These are phyloP conservation scores for Fusarium tuaranense DNA, from an alignment of 2,329 filamentous ascomycete species.

Conservation along the genomic window DNA sequence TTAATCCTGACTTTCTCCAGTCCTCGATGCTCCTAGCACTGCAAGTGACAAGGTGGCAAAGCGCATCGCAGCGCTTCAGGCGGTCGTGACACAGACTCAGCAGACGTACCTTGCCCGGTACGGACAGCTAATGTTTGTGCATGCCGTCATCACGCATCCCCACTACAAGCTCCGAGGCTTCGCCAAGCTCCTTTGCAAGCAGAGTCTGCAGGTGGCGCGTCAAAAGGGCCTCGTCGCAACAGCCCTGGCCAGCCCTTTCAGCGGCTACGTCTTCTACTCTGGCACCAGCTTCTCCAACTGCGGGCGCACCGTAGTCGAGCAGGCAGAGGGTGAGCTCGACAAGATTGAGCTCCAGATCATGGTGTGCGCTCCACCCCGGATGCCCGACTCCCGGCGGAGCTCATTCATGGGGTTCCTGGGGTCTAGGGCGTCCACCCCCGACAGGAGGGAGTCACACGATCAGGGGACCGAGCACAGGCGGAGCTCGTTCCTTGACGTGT, in stretches of 20 bases:
- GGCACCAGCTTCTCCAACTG: slow-evolving; percentile 37
- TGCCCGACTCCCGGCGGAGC: slow-evolving; percentile 28
- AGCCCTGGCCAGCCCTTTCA: slow-evolving; percentile 33
- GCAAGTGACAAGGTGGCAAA: slow-evolving; percentile 27
- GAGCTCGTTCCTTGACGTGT: slow-evolving; percentile 32
- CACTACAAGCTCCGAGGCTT: slow-evolving; percentile 35
- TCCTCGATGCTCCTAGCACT: slow-evolving; percentile 11
- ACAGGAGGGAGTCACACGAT: slow-evolving; percentile 25
- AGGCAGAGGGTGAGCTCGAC: slow-evolving; percentile 25
- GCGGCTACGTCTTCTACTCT: slow-evolving; percentile 36
- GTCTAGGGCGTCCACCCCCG: slow-evolving; percentile 23
- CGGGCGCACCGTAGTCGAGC: slow-evolving; percentile 33
- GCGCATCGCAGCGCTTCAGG: slow-evolving; percentile 26
- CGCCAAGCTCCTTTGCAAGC: slow-evolving; percentile 35
- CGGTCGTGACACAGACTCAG: slow-evolving; percentile 31
- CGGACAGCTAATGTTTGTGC: slow-evolving; percentile 32
- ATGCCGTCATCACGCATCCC: slow-evolving; percentile 40
- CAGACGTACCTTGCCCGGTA: slow-evolving; percentile 32
- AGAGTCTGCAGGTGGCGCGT: slow-evolving; percentile 26
- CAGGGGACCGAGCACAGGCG: slow-evolving; percentile 21
- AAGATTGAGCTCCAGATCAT: slow-evolving; percentile 36
- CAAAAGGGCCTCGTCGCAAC: slow-evolving; percentile 30
- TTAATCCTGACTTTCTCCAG: slow-evolving; percentile 1
- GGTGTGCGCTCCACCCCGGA: slow-evolving; percentile 26
- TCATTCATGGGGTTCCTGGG: slow-evolving; percentile 34